Base-by-base conservation (phyloP, 306 rosid species). In the Elaeagnus macrophylla region DNA sequence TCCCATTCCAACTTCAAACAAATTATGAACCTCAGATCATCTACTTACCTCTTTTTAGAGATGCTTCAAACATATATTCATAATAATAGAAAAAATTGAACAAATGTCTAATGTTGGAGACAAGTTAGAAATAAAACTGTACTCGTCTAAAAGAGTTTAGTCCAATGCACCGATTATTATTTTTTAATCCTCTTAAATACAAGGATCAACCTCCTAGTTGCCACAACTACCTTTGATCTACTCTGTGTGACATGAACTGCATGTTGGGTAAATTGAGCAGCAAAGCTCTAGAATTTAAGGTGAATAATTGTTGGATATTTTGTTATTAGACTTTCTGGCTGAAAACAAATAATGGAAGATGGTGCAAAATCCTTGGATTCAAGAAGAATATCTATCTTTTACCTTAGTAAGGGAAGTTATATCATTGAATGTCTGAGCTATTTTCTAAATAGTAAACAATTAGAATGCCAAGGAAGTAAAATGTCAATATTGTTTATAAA, bases 11-110 rank as follows among this genome's bases (percentile, higher is more conserved):
- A 48, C 50, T 71, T 70, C 46, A 25, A 39, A 20, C 55, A 50
- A 50, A 61, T 54, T 75, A 64, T 77, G 48, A 73, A 70, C 84
- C 97, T 75, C 94, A 75, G 57, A 71, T 69, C 49, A 12, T 57
- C 54, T 56, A 50, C 61, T 63, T 66, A 67, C 72, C 78, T 79
- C 15, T 15, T 10, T 41, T 1, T 10, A 2, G 46, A 10, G 0
- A 41, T 41, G 3, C 9, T 0, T 13, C 4, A 5, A 25, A 25
- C 32, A 25, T 25, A 25, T 25, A 25, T 25, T 25, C 32, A 25
- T 25, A 1, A 25, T 25, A 25, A 41, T 10, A 2, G 2, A 41
- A 13, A 41, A 41, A 5, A 5, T 41, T 13, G 46, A 41, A 41
- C 3, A 41, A 9, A 10, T 11, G 10, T 25, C 32, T 25, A 25